Conservation (phyloP, 345 rosid genomes). For the Clausena lansium region DNA sequence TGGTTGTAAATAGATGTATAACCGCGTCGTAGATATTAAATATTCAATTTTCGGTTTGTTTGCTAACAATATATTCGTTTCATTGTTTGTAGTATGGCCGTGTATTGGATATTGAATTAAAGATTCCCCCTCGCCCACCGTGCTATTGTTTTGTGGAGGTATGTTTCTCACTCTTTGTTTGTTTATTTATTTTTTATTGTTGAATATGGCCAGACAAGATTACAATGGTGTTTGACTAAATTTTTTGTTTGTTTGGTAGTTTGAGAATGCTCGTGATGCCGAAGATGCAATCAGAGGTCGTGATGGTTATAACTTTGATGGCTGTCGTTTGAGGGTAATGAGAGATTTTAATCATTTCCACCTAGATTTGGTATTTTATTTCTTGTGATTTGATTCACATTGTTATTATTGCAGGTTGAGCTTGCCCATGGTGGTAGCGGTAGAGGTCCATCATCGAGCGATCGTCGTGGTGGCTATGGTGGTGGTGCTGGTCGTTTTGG, state of each 20-base stretch:
- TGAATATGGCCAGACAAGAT: not conserved
- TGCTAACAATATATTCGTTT: not conserved
- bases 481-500: conserved; percentile 56
- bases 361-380: not conserved
- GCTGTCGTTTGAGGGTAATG: conserved; percentile 64
- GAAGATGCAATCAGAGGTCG: conserved; percentile 83
- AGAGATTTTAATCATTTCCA: conserved; percentile 1
- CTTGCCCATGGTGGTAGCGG: conserved; percentile 99
- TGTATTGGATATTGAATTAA: conserved; percentile 85
- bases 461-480: conserved; percentile 64
- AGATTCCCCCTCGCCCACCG: conserved; percentile 95
- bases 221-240: not conserved
- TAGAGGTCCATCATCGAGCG: conserved; percentile 71
- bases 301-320: conserved; percentile 83
- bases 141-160: conserved; percentile 98
- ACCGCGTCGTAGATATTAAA: not conserved
- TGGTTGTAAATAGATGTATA: not conserved
- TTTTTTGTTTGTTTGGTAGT: conserved; percentile 35
- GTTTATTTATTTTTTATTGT: not conserved
- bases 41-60: not conserved
- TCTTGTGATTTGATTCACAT: conserved; percentile 10
- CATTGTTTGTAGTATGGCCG: conserved; percentile 69
- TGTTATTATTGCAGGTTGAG: conserved; percentile 64
- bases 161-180: conserved; percentile 8
- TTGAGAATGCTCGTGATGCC: conserved; percentile 64